Evolutionary conservation across 2,329 filamentous ascomycete species (phyloP), one percentile per base, ranked within the genome.

Genomic region (Neofusicoccum cordaticola): DNA sequence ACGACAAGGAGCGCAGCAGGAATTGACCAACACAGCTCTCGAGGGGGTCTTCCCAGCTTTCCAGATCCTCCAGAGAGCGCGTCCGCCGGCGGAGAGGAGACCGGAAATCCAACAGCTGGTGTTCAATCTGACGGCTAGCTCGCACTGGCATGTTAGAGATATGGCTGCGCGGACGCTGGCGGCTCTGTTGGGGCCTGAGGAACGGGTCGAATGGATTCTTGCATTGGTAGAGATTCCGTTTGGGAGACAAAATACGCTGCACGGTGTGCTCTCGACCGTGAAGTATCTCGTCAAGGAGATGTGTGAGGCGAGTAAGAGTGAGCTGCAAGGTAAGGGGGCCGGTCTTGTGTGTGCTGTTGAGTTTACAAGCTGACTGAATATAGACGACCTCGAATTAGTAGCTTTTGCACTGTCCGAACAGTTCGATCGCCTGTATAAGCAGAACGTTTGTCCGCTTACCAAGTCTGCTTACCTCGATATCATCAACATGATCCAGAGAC

Each of bases 31-130:
- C 15, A 77, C 76, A 1, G 56, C 63, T 15, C 53, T 65, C 15
- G 90, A 93, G 75, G 89, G 88, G 0, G 90, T 94, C 2, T 94
- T 95, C 71, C 91, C 92, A 0, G 91, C 90, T 0, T 79, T 96
- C n/a, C 90, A 94, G 69, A 90, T 96, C 41, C 83, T 95, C 57
- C 86, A 90, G 56, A 85, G 91, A 61, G 88, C 89, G 11, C 86
- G 87, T 0, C 87, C 91, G 0, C 90, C 90, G 0, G 81, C 84
- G 27, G 73, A 81, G 2, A 77, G 85, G 65, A 80, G 84, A 1
- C 77, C 81, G 1, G 81, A 84, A 52, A 84, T 93, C 4, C 83
- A 85, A 69, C 70, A 75, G 2, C 81, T 85, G 52, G 86, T 94
- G 7, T 75, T 83, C 6, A 81, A 80, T 47, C 88, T 93, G 63